Conservation (phyloP, 2,329 filamentous ascomycete species). For the Volutella citrinella region DNA sequence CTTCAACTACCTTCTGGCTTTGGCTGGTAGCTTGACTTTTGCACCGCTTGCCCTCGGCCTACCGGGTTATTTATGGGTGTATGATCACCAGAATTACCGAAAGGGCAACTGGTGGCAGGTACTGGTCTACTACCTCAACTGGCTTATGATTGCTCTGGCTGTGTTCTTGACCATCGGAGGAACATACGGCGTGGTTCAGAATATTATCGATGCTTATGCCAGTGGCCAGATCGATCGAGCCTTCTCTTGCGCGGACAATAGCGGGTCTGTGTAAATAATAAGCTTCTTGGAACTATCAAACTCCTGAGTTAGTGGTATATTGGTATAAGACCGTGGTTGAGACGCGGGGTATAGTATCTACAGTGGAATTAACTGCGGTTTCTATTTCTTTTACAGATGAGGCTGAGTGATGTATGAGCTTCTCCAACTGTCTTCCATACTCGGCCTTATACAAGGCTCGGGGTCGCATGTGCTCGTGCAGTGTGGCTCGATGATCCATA, state of each 20-base stretch:
- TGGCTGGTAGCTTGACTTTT: constrained; percentile 28
- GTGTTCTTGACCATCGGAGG: constrained; percentile 38
- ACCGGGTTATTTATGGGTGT: constrained; percentile 35
- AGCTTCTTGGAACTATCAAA: too few species aligned
- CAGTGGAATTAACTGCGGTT: too few species aligned
- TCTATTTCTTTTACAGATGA: too few species aligned
- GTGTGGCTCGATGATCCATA: too few species aligned
- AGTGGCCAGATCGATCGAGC: constrained; percentile 42
- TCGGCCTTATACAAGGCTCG: too few species aligned
- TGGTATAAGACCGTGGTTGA: too few species aligned
- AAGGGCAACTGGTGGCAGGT: constrained; percentile 23
- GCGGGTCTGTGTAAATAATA: too few species aligned
- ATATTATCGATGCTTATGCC: constrained; percentile 50
- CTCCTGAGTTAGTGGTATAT: too few species aligned
- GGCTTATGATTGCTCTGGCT: constrained; percentile 32
- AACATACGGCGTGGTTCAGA: constrained; percentile 44
- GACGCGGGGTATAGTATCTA: too few species aligned
- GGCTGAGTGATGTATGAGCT: too few species aligned
- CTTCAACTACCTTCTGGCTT: constrained; percentile 19
- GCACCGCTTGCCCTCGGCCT: constrained; percentile 33
- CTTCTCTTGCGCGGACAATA: constrained; percentile 48
- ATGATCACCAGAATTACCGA: constrained; percentile 32
- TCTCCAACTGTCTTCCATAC: too few species aligned
- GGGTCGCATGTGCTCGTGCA: too few species aligned
- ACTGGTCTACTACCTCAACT: constrained; percentile 31